Evolutionary conservation across 176 grass and related monocot species (phyloP).

Genomic region (Musa itinerans): DNA sequence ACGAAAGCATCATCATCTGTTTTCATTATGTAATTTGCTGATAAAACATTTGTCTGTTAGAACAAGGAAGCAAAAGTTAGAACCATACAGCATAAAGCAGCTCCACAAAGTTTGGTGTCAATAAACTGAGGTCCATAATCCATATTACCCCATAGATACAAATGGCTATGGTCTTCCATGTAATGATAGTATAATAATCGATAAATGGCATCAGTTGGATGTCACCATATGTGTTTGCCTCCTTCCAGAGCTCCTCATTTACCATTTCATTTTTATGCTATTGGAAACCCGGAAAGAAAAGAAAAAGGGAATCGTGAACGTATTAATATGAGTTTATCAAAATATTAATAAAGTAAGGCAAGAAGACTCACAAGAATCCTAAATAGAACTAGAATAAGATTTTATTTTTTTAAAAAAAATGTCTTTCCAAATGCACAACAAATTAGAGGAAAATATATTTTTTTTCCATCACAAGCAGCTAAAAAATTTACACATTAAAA

Average conservation of each 20-base stretch:
- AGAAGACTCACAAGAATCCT: too few species aligned
- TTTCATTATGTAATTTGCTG: constrained; percentile 95
- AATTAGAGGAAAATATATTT: too few species aligned
- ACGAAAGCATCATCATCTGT: constrained; percentile 99
- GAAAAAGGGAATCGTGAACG: not conserved
- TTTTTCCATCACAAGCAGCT: too few species aligned
- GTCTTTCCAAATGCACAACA: too few species aligned
- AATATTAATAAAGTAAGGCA: too few species aligned
- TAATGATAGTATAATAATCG: constrained; percentile 94
- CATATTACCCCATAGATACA: constrained; percentile 87
- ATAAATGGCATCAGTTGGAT: constrained; percentile 97
- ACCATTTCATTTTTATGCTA: constrained; percentile 91
- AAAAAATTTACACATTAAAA: too few species aligned
- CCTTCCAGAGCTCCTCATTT: constrained; percentile 94
- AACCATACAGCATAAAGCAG: not conserved
- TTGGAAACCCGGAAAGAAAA: constrained; percentile 17
- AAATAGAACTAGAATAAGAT: too few species aligned
- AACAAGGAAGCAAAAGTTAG: not conserved
- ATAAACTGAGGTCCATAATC: not conserved
- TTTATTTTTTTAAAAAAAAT: too few species aligned
- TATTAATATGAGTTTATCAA: not conserved
- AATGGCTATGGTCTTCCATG: constrained; percentile 97
- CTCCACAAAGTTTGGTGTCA: too few species aligned
- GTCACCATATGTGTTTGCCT: constrained; percentile 86
- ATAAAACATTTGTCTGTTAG: constrained; percentile 55